Base-by-base conservation (phyloP, 1,284 basidiomycete species). In the Sanghuangporus weigelae region DNA sequence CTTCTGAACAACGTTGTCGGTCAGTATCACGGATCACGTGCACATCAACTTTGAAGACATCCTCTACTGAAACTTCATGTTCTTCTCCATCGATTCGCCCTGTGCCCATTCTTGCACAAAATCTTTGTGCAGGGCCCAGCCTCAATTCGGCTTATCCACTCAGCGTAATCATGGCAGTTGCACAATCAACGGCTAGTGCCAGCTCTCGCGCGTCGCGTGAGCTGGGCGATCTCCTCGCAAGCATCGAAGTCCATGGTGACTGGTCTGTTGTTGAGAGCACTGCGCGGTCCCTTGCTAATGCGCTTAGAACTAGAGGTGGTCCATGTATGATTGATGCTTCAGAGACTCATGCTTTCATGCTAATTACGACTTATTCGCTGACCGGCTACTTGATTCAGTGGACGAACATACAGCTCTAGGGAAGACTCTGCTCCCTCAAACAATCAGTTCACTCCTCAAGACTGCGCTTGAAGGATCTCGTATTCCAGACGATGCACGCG, bases 331-430 rank as follows among this genome's bases (percentile, higher is more conserved):
- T 23, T 46, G 16, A 1, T 19, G 21, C 16, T n/a, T 12, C 26
- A 26, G 31, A 16, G 21, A 8, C 50, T 8, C 7, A 16, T 23
- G 2, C 26, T 23, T 35, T 5, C 50, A n/a, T 7, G 11, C 23
- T 36, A 62, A 64, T 58, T 50, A 59, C 40, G 4, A 46, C 10
- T 46, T 39, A 16, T 38, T 26, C 19, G 14, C 46, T 23, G 31
- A 14, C 10, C 16, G 40, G 16, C 16, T 19, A 14, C 7, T 46
- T 46, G 51, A 57, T 42, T 53, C 68, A 89, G 87, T 82, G 67
- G 89, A 91, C 71, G 82, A 85, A 67, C 90, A 88, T 72, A 84
- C 87, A n/a, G 72, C 78, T 55, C 78, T 92, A 40, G 90, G 90
- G 60, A 78, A 76, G 71, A 83, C 85, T 7, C 70, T 80, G 54